Evolutionary conservation across 202 grass and related monocot genomes (phyloP).

Genomic region (Thinopyrum obtusiflorum): DNA sequence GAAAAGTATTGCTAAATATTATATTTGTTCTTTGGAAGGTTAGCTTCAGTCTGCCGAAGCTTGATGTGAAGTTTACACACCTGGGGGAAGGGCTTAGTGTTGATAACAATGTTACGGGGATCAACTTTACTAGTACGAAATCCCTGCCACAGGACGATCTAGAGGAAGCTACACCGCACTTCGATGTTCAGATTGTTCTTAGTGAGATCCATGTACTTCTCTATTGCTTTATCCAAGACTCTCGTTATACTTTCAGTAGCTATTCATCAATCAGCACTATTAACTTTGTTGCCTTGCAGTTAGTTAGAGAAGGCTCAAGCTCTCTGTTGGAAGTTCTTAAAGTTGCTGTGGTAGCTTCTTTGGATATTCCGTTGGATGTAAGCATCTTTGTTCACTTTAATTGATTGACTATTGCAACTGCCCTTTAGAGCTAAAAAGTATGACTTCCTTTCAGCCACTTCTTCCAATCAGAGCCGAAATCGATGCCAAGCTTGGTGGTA

Average conservation of each 20-base stretch:
- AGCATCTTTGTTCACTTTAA: slow-evolving; percentile 37
- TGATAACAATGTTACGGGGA: slow-evolving; percentile 80
- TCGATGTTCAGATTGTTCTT: slow-evolving; percentile 87
- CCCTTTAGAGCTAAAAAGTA: slow-evolving; percentile 31
- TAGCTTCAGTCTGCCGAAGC: slow-evolving; percentile 98
- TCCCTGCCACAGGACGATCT: slow-evolving; percentile 64
- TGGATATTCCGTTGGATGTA: slow-evolving; percentile 87
- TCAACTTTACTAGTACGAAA: slow-evolving; percentile 69
- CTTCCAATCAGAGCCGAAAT: slow-evolving; percentile 87
- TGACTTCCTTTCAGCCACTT: slow-evolving; percentile 55
- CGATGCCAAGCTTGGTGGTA: slow-evolving; percentile 89
- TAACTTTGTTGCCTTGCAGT: slow-evolving; percentile 55
- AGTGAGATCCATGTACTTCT: slow-evolving; percentile 87
- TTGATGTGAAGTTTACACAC: slow-evolving; percentile 87
- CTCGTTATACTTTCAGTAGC: slow-evolving; percentile 26
- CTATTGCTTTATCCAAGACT: slow-evolving; percentile 18
- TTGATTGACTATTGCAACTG: slow-evolving; percentile 19
- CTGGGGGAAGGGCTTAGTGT: slow-evolving; percentile 64
- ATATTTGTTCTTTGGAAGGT: slow-evolving; percentile 95
- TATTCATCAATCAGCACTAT: slow-evolving; percentile 29
- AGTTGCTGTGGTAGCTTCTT: slow-evolving; percentile 61
- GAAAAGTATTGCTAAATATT: slow-evolving; percentile 60
- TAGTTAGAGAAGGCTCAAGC: slow-evolving; percentile 68
- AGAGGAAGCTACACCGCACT: slow-evolving; percentile 70
- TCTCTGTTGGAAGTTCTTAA: slow-evolving; percentile 93